Percentiles rank a stretch among this genome's conserved stretches.
phyloP scores from a whole-genome alignment of 352 stramenopile genomes.

The Peronospora destructor region DNA sequence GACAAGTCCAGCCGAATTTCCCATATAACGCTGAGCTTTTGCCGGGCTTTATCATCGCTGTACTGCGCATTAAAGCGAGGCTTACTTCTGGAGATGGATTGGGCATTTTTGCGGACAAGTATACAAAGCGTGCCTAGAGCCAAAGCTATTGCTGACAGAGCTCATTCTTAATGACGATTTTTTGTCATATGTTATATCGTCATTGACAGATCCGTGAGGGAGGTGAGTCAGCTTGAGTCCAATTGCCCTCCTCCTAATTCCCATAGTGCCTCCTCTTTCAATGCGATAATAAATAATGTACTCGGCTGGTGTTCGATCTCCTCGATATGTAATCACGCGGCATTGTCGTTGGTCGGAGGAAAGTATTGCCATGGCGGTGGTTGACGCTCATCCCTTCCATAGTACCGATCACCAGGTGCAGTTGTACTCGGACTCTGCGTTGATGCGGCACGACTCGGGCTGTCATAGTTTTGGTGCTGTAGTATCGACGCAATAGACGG shows the following conservation, averaged over 20 bases:
- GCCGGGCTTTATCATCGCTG: no score
- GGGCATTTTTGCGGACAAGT: no score
- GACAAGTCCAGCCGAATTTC: no score
- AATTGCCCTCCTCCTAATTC: background rate
- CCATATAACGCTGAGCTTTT: no score
- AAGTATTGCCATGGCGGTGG: slow-evolving; percentile 23
- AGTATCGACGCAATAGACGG: slow-evolving; percentile 40
- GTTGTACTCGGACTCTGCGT: slow-evolving; percentile 6
- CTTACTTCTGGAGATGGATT: no score
- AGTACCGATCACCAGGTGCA: background rate
- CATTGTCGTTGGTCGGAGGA: slow-evolving; percentile 18
- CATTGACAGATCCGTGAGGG: background rate
- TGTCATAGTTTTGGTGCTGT: slow-evolving; percentile 33
- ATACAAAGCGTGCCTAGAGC: no score
- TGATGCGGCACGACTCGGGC: slow-evolving; percentile 27
- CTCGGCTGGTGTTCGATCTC: background rate
- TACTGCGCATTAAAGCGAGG: no score
- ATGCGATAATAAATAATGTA: slow-evolving; percentile 12
- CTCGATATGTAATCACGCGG: slow-evolving; percentile 1
- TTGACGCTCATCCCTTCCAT: slow-evolving; percentile 7
- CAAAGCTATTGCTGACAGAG: no score
- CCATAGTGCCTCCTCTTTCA: background rate
- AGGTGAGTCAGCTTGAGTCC: slow-evolving; percentile 1
- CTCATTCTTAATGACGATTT: no score
- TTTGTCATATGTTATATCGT: slow-evolving; percentile 1